phyloP scores from a whole-genome alignment of 2,329 filamentous ascomycete genomes.

The Clarireedia monteithiana region DNA sequence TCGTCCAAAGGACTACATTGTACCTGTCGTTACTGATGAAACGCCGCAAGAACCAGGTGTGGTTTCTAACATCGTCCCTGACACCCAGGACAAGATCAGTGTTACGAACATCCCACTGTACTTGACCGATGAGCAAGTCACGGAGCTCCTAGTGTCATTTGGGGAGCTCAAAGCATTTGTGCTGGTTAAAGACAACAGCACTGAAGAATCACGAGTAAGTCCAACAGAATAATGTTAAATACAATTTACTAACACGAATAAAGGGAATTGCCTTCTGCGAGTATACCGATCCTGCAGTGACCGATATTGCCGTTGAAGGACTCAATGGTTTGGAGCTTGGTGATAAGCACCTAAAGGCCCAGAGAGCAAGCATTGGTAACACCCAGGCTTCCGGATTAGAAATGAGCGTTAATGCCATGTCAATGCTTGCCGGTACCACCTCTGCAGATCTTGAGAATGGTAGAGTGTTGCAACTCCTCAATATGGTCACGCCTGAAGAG shows the following conservation, averaged over 20 bases:
- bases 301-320: conserved; percentile 80
- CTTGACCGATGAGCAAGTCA: conserved; percentile 84
- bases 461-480: conserved; percentile 83
- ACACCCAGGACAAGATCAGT: conserved; percentile 92
- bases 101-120: conserved; percentile 84
- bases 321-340: conserved; percentile 91
- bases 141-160: conserved; percentile 82
- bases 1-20: conserved; percentile 94
- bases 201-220: conserved; percentile 79
- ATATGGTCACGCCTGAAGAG: conserved; percentile 97
- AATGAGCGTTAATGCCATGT: conserved; percentile 96
- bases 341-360: conserved; percentile 76
- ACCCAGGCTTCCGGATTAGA: conserved; percentile 90
- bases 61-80: conserved; percentile 73
- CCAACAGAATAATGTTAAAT: background rate
- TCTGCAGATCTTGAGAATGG: conserved; percentile 71
- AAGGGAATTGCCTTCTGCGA: conserved; percentile 96
- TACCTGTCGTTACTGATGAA: conserved; percentile 70
- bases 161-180: conserved; percentile 90
- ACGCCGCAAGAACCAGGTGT: conserved; percentile 67
- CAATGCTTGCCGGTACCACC: conserved; percentile 87
- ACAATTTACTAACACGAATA: conserved; percentile 25
- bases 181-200: conserved; percentile 77
- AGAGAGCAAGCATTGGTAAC: conserved; percentile 83
- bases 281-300: conserved; percentile 69